A percentile compares a stretch with the other conserved stretches of the same genome.
These are phyloP conservation scores for Phytopythium ostracodes DNA, from an alignment of 352 stramenopile species.

Conservation along the genomic window DNA sequence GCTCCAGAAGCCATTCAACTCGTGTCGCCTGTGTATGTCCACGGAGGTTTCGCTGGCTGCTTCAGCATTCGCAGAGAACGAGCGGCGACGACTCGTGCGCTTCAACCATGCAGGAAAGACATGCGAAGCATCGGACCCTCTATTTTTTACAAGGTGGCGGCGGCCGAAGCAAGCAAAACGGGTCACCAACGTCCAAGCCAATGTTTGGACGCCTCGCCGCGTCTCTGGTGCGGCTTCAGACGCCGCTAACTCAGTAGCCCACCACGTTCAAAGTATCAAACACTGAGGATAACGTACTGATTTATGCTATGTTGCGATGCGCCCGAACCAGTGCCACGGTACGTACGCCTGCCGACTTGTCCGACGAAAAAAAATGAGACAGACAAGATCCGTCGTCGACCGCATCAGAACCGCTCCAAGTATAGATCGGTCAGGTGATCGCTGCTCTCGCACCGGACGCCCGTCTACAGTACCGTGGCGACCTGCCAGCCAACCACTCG, in stretches of 20 bases:
- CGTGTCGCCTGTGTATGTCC: background rate
- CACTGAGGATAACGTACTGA: too few relatives aligned
- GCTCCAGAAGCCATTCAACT: background rate
- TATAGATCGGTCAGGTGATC: background rate
- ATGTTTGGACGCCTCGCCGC: constrained; percentile 2
- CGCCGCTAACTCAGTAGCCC: constrained; percentile 1
- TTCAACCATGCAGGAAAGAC: constrained; percentile 5
- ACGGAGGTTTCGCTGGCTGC: background rate
- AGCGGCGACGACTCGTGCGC: constrained; percentile 1
- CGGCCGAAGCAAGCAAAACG: background rate
- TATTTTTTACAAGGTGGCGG: background rate
- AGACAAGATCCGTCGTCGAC: constrained; percentile 5
- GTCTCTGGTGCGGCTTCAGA: background rate
- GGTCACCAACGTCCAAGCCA: background rate
- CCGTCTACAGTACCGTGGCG: too few relatives aligned
- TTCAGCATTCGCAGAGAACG: background rate
- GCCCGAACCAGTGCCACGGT: background rate
- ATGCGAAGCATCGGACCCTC: background rate
- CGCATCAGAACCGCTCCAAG: background rate
- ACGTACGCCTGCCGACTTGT: background rate
- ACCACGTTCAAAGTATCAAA: too few relatives aligned
- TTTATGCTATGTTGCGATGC: too few relatives aligned
- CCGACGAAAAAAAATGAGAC: constrained; percentile 6
- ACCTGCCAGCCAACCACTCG: background rate
- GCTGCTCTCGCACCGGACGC: background rate